phyloP scores from a whole-genome alignment of 78 protist genomes.

The Dictyostelium intermedium region DNA sequence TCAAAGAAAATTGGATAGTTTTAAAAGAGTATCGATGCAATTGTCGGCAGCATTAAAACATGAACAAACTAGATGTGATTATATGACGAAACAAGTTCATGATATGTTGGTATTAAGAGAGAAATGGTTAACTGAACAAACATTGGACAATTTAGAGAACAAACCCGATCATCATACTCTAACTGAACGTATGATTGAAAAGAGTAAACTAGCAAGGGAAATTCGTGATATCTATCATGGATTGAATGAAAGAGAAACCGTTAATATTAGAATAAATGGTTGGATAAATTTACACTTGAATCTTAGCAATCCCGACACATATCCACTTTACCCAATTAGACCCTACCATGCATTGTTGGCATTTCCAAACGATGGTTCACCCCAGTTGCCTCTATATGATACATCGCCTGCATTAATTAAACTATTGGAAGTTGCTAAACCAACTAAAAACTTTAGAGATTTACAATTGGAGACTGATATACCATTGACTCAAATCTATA shows the following conservation, averaged over 20 bases:
- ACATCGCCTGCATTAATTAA: slow-evolving; percentile 44
- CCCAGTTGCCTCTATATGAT: slow-evolving; percentile 27
- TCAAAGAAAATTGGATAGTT: slow-evolving; percentile 16
- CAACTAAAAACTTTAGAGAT: slow-evolving; percentile 73
- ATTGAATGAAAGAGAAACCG: neutral
- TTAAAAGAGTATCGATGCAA: slow-evolving; percentile 53
- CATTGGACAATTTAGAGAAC: neutral
- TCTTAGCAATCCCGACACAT: slow-evolving; percentile 35
- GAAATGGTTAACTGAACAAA: slow-evolving; percentile 68
- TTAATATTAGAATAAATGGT: slow-evolving; percentile 32
- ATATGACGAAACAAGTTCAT: slow-evolving; percentile 61
- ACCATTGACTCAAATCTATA: slow-evolving; percentile 59
- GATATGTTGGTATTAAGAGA: slow-evolving; percentile 51
- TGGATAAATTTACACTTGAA: slow-evolving; percentile 55
- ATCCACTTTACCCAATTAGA: slow-evolving; percentile 67
- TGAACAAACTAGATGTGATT: slow-evolving; percentile 59
- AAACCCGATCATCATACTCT: slow-evolving; percentile 58
- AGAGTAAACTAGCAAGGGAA: slow-evolving; percentile 44
- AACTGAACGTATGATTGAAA: slow-evolving; percentile 29
- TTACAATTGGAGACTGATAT: slow-evolving; percentile 77
- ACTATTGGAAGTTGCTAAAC: slow-evolving; percentile 73
- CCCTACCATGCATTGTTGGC: slow-evolving; percentile 79
- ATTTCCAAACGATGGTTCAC: slow-evolving; percentile 5
- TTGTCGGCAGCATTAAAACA: slow-evolving; percentile 63
- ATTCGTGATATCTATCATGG: slow-evolving; percentile 46